Evolutionary conservation across 169 alveolate genomes (phyloP).

Genomic region (Plasmodium chabaudi): DNA sequence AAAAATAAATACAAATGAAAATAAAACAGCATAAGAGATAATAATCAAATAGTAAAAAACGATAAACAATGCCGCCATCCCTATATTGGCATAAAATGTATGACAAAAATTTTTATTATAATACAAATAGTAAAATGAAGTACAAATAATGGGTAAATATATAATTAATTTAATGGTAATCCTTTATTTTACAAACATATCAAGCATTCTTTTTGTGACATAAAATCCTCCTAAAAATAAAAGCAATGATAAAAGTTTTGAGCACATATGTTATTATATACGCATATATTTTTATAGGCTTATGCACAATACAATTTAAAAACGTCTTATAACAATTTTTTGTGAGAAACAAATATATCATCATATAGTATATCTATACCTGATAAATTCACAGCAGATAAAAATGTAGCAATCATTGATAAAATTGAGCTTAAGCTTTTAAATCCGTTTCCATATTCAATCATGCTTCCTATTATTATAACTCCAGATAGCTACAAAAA

Average conservation of each 20-base stretch:
- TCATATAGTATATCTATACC: slow-evolving; percentile 66
- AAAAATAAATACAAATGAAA: too few relatives aligned
- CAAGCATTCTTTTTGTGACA: slow-evolving; percentile 94
- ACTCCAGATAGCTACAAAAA: slow-evolving; percentile 84
- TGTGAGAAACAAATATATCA: slow-evolving; percentile 77
- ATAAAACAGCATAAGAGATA: too few relatives aligned
- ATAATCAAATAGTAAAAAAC: too few relatives aligned
- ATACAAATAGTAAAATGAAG: too few relatives aligned
- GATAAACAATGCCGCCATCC: too few relatives aligned
- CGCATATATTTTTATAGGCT: too few relatives aligned
- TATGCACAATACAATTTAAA: neutral
- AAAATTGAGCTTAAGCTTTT: slow-evolving; percentile 33
- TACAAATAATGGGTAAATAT: too few relatives aligned
- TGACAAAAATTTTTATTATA: too few relatives aligned
- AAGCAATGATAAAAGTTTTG: slow-evolving; percentile 26
- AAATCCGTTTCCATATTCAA: slow-evolving; percentile 78
- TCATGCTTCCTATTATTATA: slow-evolving; percentile 90
- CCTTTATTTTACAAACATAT: slow-evolving; percentile 87
- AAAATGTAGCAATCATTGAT: slow-evolving; percentile 75
- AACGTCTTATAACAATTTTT: neutral
- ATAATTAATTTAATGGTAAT: too few relatives aligned
- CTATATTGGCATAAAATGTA: too few relatives aligned
- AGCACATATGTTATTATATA: neutral
- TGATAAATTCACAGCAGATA: slow-evolving; percentile 76
- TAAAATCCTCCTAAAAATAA: slow-evolving; percentile 92